Conservation (phyloP, 495 filamentous ascomycete genomes). For the Astrocystis sublimbata region DNA sequence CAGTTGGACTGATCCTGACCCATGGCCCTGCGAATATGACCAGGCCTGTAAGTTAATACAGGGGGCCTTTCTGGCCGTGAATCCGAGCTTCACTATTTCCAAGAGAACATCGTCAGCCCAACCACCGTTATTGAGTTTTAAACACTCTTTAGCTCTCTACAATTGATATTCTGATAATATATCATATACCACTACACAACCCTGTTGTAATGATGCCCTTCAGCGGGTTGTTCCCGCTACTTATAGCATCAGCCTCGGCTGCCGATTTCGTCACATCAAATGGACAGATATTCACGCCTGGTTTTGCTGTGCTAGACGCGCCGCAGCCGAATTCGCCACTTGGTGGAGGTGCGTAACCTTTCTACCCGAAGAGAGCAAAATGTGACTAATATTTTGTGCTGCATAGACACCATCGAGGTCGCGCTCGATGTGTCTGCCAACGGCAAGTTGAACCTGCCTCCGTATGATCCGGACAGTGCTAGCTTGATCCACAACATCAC, state of each 20-base stretch:
- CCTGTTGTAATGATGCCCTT: constrained; percentile 27
- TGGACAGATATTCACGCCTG: constrained; percentile 65
- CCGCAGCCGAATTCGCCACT: constrained; percentile 68
- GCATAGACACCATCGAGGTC: constrained; percentile 60
- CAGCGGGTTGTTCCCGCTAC: constrained; percentile 21
- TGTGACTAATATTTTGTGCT: constrained; percentile 13
- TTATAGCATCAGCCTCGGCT: constrained; percentile 24
- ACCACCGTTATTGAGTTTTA: not conserved
- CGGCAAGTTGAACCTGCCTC: constrained; percentile 61
- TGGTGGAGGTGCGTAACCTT: constrained; percentile 56
- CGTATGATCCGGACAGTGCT: constrained; percentile 47
- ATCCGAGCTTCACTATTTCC: not conserved
- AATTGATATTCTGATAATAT: not conserved
- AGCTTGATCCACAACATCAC: constrained; percentile 63
- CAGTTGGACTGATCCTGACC: not conserved
- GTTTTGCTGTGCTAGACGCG: constrained; percentile 61
- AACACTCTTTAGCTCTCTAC: not conserved
- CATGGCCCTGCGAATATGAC: not conserved
- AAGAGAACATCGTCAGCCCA: not conserved
- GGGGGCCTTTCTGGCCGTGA: not conserved
- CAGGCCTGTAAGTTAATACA: constrained; percentile 8
- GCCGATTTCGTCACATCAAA: constrained; percentile 54
- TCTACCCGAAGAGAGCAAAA: not conserved
- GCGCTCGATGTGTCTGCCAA: constrained; percentile 67
- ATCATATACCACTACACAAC: not conserved